phyloP scores from a whole-genome alignment of 148 eudicot species.

The Linanthus parryae region DNA sequence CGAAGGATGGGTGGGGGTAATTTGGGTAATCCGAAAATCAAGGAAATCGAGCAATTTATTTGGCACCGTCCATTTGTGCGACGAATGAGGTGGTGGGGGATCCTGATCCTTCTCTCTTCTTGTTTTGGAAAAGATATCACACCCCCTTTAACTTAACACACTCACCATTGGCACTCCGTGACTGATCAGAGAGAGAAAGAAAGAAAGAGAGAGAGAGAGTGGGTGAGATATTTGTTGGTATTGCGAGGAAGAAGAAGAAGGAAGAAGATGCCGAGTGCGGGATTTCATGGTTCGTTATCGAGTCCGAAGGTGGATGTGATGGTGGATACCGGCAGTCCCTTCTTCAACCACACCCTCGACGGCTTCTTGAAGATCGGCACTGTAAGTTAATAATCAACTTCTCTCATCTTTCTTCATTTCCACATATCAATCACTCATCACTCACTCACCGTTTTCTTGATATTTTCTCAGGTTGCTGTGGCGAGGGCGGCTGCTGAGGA shows the following conservation, averaged over 20 bases:
- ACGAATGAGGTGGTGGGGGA: no score
- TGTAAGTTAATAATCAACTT: conserved; percentile 35
- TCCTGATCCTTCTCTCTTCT: no score
- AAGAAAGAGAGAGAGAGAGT: not conserved
- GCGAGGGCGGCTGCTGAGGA: conserved; percentile 72
- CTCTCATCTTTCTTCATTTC: not conserved
- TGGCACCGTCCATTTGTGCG: no score
- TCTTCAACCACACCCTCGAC: conserved; percentile 71
- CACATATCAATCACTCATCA: not conserved
- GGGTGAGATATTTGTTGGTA: not conserved
- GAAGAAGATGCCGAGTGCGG: conserved; percentile 50
- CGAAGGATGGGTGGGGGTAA: no score
- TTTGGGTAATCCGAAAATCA: no score
- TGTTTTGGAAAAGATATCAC: no score
- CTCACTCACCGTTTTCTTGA: not conserved
- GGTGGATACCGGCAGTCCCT: conserved; percentile 64
- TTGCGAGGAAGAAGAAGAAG: conserved; percentile 1
- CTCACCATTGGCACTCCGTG: no score
- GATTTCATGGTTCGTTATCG: conserved; percentile 29
- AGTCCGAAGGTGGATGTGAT: conserved; percentile 48
- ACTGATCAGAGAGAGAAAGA: not conserved
- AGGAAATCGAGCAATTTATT: no score
- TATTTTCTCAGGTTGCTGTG: conserved; percentile 55
- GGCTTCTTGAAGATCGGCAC: conserved; percentile 88
- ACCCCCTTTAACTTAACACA: no score